Conservation (phyloP, 441 rosid species). For the Gossypium lobatum region DNA sequence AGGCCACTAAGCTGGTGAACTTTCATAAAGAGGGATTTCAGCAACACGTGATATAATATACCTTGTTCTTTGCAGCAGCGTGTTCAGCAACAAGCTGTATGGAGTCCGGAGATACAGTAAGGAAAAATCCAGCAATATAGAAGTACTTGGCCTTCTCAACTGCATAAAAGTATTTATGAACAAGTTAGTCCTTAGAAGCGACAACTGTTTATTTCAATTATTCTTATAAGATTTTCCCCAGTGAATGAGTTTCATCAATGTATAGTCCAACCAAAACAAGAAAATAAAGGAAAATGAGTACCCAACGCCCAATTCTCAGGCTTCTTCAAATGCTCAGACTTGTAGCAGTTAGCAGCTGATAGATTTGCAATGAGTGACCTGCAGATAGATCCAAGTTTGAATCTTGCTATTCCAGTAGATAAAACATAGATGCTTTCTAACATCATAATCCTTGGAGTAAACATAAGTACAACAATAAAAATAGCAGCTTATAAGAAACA, state of each 20-base stretch:
- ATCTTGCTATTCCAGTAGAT: neutral
- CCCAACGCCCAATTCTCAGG: slow-evolving; percentile 78
- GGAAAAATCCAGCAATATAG: slow-evolving; percentile 96
- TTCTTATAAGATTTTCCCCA: neutral
- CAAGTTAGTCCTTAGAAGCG: slow-evolving; percentile 4
- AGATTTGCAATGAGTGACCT: slow-evolving; percentile 89
- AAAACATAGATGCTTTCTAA: neutral
- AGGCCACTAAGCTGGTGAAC: slow-evolving; percentile 6
- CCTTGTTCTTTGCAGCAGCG: slow-evolving; percentile 93
- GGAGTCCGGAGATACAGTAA: slow-evolving; percentile 90
- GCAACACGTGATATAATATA: slow-evolving; percentile 6
- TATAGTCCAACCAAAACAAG: neutral
- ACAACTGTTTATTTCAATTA: neutral
- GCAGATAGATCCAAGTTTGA: slow-evolving; percentile 1
- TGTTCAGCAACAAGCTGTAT: slow-evolving; percentile 87
- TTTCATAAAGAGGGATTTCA: neutral
- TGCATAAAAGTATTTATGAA: slow-evolving; percentile 21
- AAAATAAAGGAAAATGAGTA: slow-evolving; percentile 21
- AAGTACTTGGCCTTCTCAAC: slow-evolving; percentile 93
- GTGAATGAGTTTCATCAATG: neutral
- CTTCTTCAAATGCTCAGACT: slow-evolving; percentile 72
- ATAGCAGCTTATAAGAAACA: neutral
- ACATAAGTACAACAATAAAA: neutral
- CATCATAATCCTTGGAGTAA: neutral
- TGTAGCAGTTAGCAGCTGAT: slow-evolving; percentile 86